A percentile compares a stretch with the other conserved stretches of the same genome.
phyloP scores from a whole-genome alignment of 1,284 basidiomycete genomes.

The Puccinia coronata region DNA sequence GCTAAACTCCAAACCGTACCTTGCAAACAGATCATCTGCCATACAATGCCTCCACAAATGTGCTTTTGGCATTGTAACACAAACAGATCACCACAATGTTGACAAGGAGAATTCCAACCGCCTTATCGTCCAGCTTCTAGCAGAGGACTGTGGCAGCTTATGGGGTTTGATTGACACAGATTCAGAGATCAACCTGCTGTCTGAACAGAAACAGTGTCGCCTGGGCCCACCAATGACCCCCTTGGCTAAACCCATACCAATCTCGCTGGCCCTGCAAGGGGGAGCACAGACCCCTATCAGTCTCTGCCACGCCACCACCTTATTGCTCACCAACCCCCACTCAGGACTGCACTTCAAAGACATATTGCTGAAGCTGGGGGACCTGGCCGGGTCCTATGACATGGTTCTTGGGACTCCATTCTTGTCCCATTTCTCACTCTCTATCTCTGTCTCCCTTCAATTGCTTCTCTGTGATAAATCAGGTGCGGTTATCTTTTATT shows the following conservation, averaged over 20 bases:
- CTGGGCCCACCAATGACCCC: no score
- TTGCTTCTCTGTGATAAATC: background rate
- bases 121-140: background rate
- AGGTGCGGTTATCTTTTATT: background rate
- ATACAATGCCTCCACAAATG: no score
- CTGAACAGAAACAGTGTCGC: no score
- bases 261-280: background rate
- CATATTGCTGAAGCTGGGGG: background rate
- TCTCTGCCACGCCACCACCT: background rate
- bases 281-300: background rate
- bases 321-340: background rate
- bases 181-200: background rate
- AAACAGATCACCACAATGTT: no score
- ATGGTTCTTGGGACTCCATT: conserved; percentile 4
- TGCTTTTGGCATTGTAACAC: no score
- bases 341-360: background rate
- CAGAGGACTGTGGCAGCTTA: background rate
- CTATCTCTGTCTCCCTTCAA: background rate
- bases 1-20: no score
- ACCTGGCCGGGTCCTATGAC: background rate
- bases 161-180: conserved; percentile 10
- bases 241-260: background rate
- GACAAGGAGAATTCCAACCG: background rate
- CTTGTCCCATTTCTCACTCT: background rate
- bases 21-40: no score